Percentiles rank a stretch among this genome's conserved stretches.
These are phyloP conservation scores for Cyclotella baltica DNA, from an alignment of 108 stramenopile species.

Conservation along the genomic window DNA sequence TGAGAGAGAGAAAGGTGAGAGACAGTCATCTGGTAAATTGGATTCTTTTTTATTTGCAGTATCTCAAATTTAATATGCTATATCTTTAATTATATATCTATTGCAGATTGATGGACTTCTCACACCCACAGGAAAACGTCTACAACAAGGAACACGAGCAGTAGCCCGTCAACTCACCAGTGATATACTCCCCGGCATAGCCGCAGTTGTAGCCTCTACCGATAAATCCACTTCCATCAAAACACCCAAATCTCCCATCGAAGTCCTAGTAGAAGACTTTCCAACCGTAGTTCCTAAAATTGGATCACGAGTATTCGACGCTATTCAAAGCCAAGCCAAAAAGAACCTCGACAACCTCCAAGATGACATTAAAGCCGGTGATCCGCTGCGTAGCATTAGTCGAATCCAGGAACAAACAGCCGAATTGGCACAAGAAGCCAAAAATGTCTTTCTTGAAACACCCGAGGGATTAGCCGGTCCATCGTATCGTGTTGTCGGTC, in stretches of 20 bases:
- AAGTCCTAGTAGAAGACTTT: conserved; percentile 43
- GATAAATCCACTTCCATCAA: conserved; percentile 16
- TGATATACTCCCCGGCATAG: conserved; percentile 80
- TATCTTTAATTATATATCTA: too few species aligned
- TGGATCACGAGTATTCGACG: conserved; percentile 71
- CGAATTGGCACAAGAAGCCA: conserved; percentile 71
- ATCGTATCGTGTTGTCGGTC: conserved; percentile 67
- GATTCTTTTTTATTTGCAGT: background rate
- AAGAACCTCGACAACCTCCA: conserved; percentile 72
- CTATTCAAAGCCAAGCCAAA: conserved; percentile 72
- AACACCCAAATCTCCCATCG: conserved; percentile 44
- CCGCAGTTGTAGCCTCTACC: conserved; percentile 34
- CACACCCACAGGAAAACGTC: conserved; percentile 73
- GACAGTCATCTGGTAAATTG: background rate
- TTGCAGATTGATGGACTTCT: conserved; percentile 79
- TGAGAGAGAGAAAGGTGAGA: conserved; percentile 78
- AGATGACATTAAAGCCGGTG: conserved; percentile 63
- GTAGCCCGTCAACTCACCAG: conserved; percentile 83
- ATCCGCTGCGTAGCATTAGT: conserved; percentile 71
- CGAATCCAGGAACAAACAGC: conserved; percentile 74
- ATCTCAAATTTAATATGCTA: too few species aligned
- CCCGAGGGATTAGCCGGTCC: conserved; percentile 86
- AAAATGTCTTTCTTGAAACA: conserved; percentile 81
- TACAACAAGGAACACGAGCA: conserved; percentile 83
- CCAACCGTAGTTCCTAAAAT: conserved; percentile 65